Conservation (phyloP, 2,329 filamentous ascomycete genomes). For the Fusarium xyrophilum region DNA sequence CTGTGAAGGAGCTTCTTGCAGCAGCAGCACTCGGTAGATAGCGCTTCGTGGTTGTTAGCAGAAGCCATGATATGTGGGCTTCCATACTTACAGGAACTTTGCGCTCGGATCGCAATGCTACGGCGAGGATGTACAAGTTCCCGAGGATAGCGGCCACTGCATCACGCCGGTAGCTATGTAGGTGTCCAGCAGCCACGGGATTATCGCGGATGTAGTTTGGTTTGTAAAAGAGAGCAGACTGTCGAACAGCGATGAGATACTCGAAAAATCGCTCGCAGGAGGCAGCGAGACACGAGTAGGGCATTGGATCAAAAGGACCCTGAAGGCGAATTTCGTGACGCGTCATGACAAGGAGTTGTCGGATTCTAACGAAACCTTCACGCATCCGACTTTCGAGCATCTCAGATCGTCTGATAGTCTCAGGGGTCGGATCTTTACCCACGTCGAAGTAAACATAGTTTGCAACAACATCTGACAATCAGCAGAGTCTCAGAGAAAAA, state of each 20-base stretch:
- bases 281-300: constrained; percentile 63
- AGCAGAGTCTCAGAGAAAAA: not conserved
- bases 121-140: constrained; percentile 65
- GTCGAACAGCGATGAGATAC: constrained; percentile 63
- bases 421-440: constrained; percentile 57
- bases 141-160: constrained; percentile 64
- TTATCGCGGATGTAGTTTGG: constrained; percentile 59
- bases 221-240: constrained; percentile 65
- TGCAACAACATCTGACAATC: constrained; percentile 54
- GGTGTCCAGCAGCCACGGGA: constrained; percentile 55
- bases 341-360: constrained; percentile 63
- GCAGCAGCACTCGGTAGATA: constrained; percentile 64
- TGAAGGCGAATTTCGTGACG: constrained; percentile 66
- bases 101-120: constrained; percentile 58
- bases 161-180: constrained; percentile 61
- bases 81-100: constrained; percentile 54
- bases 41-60: constrained; percentile 43
- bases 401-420: constrained; percentile 61
- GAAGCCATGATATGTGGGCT: not conserved
- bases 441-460: constrained; percentile 66
- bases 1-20: constrained; percentile 59
- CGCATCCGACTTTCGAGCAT: constrained; percentile 65
- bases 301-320: constrained; percentile 62
- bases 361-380: constrained; percentile 65
- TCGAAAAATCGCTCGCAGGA: constrained; percentile 66